A percentile compares a stretch with the other conserved stretches of the same genome.
Evolutionary conservation across 768 basidiomycete species (phyloP).

Genomic region (Candolleomyces aberdarensis): DNA sequence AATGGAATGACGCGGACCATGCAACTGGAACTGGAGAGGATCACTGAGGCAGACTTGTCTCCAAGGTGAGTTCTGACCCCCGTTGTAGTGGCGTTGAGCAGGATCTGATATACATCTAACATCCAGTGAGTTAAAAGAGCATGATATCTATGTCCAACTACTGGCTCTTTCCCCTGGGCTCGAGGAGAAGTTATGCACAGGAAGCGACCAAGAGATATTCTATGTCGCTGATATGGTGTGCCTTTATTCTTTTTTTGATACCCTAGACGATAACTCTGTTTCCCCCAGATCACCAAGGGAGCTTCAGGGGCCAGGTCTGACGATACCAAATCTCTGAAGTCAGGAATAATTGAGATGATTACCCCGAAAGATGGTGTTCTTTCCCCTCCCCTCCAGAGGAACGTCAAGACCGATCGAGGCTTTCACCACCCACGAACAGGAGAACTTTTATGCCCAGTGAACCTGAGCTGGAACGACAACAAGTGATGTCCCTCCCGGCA

Average conservation of each 20-base stretch:
- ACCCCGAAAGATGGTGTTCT: slow-evolving; percentile 7
- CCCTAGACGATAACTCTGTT: not conserved
- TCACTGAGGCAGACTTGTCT: slow-evolving; percentile 2
- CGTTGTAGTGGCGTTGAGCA: not conserved
- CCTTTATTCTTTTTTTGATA: not conserved
- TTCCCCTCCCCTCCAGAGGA: slow-evolving; percentile 8
- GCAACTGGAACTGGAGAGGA: slow-evolving; percentile 8
- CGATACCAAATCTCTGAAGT: slow-evolving; percentile 1
- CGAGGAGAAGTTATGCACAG: slow-evolving; percentile 12
- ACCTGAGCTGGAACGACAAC: not conserved
- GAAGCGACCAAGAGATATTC: slow-evolving; percentile 12
- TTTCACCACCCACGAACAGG: slow-evolving; percentile 8
- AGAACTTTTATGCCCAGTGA: not conserved
- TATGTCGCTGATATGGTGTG: slow-evolving; percentile 14
- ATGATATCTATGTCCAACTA: slow-evolving; percentile 12
- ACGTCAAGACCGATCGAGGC: slow-evolving; percentile 12
- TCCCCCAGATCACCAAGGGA: slow-evolving; percentile 15
- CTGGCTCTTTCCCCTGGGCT: slow-evolving; percentile 13
- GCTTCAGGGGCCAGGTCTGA: slow-evolving; percentile 5
- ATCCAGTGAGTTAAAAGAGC: slow-evolving; percentile 13
- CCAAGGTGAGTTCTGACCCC: not conserved
- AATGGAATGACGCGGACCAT: slow-evolving; percentile 11
- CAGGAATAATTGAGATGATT: slow-evolving; percentile 13
- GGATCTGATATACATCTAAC: no score
- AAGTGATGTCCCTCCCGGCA: not conserved